Evolutionary conservation across 2,329 filamentous ascomycete species (phyloP), one percentile per base, ranked within the genome.

Genomic region (Alternaria postmessia): DNA sequence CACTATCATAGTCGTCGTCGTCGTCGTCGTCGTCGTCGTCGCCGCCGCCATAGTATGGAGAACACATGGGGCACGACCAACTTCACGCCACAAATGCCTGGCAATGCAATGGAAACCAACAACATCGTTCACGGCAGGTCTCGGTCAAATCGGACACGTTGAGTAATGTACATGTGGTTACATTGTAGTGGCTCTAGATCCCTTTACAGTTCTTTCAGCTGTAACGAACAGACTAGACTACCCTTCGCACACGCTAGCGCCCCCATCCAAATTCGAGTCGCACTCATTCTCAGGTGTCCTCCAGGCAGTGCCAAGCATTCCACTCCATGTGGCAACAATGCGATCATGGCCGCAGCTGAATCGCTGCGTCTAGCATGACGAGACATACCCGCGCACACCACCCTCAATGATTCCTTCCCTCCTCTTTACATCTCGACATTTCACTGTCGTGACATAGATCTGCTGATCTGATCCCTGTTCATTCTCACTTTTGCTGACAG

Each of bases 371-470:
- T 52, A 28, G 28, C 49, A 39, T 63, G 59, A 58, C 49, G 54
- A 57, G 57, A 41, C 51, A 47, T 7, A 49, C 38, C 32, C 36
- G 44, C 51, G 54, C 48, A 54, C 47, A n/a, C 59, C 39, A 61
- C 58, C 63, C 59, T 59, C 62, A 63, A 49, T 54, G 41, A 55
- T 47, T 57, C 65, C 58, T 60, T 67, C 58, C 60, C 64, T 60
- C 64, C 48, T 39, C 53, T 43, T 53, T 47, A 43, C 59, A 49
- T 34, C 52, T 41, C 42, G 42, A 61, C 62, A 46, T 42, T 41
- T 59, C 12, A 30, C 36, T 41, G 43, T 38, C 47, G 57, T 56
- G 54, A 63, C 56, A 54, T 57, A 48, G 24, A 39, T 41, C 39
- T 24, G 22, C 24, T n/a, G n/a, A 7, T n/a, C 41, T 38, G 32